These are phyloP conservation scores for Linderniella brevidens DNA, from an alignment of 257 asterid species.

Conservation along the genomic window DNA sequence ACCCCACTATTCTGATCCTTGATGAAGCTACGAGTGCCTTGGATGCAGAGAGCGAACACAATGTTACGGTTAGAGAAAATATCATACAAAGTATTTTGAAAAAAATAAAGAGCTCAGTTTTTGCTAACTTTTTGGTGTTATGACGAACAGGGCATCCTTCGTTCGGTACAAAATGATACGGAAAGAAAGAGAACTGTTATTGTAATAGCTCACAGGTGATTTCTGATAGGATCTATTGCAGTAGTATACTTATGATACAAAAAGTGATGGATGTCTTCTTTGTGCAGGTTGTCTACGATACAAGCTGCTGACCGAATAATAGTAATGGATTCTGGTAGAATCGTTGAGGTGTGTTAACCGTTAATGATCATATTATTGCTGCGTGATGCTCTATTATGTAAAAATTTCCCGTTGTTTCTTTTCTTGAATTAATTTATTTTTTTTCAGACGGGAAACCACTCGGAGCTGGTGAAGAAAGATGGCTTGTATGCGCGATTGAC, in stretches of 20 bases:
- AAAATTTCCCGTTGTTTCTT: background rate
- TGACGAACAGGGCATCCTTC: constrained; percentile 47
- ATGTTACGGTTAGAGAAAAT: constrained; percentile 44
- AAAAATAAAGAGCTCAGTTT: constrained; percentile 7
- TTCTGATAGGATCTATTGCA: background rate
- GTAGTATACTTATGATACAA: background rate
- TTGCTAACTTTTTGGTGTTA: constrained; percentile 11
- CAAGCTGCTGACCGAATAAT: constrained; percentile 79
- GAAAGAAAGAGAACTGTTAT: constrained; percentile 57
- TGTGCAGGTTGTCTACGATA: constrained; percentile 72
- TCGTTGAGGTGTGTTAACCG: constrained; percentile 51
- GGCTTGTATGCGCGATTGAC: constrained; percentile 75
- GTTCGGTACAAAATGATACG: constrained; percentile 35
- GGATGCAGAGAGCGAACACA: constrained; percentile 94
- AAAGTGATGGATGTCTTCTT: constrained; percentile 12
- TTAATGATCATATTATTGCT: background rate
- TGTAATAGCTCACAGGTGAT: constrained; percentile 82
- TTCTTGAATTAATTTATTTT: background rate
- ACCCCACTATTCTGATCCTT: constrained; percentile 72
- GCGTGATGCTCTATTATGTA: background rate
- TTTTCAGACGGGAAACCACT: constrained; percentile 68
- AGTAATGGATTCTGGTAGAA: constrained; percentile 73
- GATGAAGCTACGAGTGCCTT: constrained; percentile 99
- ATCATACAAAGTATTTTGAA: background rate
- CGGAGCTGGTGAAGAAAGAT: constrained; percentile 42